These are phyloP conservation scores for Teratosphaeria destructans DNA, from an alignment of 2,329 filamentous ascomycete genomes.

Conservation along the genomic window DNA sequence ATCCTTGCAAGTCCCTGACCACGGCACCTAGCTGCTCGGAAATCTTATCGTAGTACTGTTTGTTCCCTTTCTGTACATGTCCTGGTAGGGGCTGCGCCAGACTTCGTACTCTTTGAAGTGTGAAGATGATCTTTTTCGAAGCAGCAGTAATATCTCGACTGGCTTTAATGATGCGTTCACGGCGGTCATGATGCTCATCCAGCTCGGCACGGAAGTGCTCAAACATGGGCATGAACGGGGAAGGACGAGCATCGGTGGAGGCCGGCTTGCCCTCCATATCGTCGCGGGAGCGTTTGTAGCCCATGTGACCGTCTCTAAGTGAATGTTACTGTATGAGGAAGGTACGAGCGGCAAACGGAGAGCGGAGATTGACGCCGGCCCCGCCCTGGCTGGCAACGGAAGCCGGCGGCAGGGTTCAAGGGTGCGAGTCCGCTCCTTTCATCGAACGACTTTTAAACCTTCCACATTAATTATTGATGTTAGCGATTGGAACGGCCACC, in stretches of 20 bases:
- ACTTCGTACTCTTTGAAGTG: conserved; percentile 62
- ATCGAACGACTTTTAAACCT: not conserved
- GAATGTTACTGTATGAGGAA: not conserved
- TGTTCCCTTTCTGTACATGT: conserved; percentile 59
- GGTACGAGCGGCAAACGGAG: not conserved
- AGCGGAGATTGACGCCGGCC: not conserved
- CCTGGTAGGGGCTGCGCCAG: conserved; percentile 52
- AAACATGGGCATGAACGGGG: conserved; percentile 60
- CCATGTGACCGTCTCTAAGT: not conserved
- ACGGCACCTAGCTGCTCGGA: conserved; percentile 56
- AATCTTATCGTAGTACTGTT: conserved; percentile 61
- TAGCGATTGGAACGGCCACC: no score
- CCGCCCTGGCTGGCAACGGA: not conserved
- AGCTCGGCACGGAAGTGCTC: conserved; percentile 75
- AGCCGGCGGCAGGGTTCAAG: not conserved
- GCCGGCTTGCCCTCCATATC: conserved; percentile 6
- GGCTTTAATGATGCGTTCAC: conserved; percentile 81
- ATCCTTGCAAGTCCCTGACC: conserved; percentile 60
- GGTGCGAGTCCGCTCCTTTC: not conserved
- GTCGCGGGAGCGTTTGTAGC: conserved; percentile 4
- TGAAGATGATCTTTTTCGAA: conserved; percentile 94
- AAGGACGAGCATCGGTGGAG: conserved; percentile 10
- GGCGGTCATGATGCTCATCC: conserved; percentile 87
- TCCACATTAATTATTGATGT: not conserved
- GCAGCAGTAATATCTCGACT: conserved; percentile 85